These are phyloP conservation scores for Ustilago trichophora DNA, from an alignment of 1,284 basidiomycete species.

Conservation along the genomic window DNA sequence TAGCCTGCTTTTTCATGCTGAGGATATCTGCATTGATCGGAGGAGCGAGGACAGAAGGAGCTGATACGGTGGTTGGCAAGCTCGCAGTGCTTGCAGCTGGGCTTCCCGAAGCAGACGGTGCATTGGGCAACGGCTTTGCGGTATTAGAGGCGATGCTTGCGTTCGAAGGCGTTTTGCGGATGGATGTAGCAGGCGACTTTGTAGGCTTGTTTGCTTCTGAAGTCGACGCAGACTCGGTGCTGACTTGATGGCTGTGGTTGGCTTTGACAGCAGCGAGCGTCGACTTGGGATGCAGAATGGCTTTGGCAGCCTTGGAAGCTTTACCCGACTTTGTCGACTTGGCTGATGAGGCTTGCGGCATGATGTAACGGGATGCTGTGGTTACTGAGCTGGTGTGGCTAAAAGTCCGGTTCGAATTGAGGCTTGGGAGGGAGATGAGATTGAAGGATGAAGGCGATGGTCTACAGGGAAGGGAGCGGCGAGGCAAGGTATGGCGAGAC, in stretches of 20 bases:
- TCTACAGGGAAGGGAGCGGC: neutral
- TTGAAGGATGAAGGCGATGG: neutral
- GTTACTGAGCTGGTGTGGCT: neutral
- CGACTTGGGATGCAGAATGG: slow-evolving; percentile 35
- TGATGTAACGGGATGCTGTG: neutral
- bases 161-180: slow-evolving; percentile 21
- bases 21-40: slow-evolving; percentile 14
- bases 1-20: slow-evolving; percentile 19
- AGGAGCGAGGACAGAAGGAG: slow-evolving; percentile 15
- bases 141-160: slow-evolving; percentile 18
- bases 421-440: no score
- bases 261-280: slow-evolving; percentile 26
- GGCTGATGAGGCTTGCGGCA: slow-evolving; percentile 12
- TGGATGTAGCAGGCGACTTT: slow-evolving; percentile 12
- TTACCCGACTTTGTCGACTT: slow-evolving; percentile 18
- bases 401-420: neutral
- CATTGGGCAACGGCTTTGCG: slow-evolving; percentile 9
- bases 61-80: slow-evolving; percentile 1
- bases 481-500: slow-evolving; percentile 2
- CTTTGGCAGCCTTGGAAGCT: slow-evolving; percentile 37
- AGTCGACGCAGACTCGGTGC: slow-evolving; percentile 3
- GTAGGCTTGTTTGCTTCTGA: neutral
- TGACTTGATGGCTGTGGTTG: slow-evolving; percentile 7
- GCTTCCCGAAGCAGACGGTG: slow-evolving; percentile 7
- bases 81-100: slow-evolving; percentile 3